Percentiles rank a stretch among this genome's conserved stretches.
Conservation (phyloP, 768 basidiomycete genomes). For the Gyrodon lividus region DNA sequence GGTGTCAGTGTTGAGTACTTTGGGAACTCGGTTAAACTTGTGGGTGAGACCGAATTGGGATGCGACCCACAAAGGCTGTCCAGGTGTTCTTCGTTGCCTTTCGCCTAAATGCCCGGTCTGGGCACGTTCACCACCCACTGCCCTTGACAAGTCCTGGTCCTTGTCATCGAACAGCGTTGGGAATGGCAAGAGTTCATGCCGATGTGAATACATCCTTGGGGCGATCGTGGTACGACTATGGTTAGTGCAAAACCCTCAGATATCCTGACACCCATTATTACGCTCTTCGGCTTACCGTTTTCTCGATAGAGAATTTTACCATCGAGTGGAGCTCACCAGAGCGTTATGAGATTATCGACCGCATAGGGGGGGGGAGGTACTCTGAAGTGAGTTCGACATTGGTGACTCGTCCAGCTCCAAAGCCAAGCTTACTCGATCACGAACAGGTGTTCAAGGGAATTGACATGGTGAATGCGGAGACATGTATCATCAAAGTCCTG, state of each 20-base stretch:
- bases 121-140: constrained; percentile 16
- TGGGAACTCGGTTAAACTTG: neutral
- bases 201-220: constrained; percentile 60
- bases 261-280: neutral
- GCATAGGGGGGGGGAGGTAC: constrained; percentile 66
- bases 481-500: constrained; percentile 67
- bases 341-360: constrained; percentile 62
- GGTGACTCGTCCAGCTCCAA: neutral
- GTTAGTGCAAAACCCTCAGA: constrained; percentile 31
- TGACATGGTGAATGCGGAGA: constrained; percentile 52
- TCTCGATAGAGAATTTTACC: constrained; percentile 47
- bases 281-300: constrained; percentile 2
- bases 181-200: constrained; percentile 52
- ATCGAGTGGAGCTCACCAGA: constrained; percentile 68
- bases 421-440: neutral
- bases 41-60: constrained; percentile 7
- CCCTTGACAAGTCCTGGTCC: constrained; percentile 15
- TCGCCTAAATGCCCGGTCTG: constrained; percentile 26
- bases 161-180: constrained; percentile 15
- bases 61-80: constrained; percentile 20
- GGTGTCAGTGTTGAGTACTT: neutral
- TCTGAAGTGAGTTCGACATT: constrained; percentile 48
- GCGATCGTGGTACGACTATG: constrained; percentile 62
- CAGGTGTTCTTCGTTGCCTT: constrained; percentile 15
- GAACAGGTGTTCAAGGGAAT: constrained; percentile 57